These are phyloP conservation scores for Aspergillus sclerotioniger DNA, from an alignment of 495 filamentous ascomycete species.

Conservation along the genomic window DNA sequence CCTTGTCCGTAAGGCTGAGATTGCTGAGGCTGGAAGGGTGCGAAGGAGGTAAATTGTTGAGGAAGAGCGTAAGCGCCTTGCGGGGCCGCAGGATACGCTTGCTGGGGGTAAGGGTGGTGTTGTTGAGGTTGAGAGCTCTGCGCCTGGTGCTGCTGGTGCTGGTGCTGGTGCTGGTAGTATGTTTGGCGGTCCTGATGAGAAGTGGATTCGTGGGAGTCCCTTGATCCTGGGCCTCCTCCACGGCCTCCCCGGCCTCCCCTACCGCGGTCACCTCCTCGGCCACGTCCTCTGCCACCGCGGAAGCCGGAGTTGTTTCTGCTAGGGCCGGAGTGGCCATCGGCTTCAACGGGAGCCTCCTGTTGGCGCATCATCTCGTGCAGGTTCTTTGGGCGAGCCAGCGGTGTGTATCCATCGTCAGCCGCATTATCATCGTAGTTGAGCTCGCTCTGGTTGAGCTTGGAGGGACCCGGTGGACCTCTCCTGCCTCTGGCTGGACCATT, in stretches of 20 bases:
- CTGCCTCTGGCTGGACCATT: slow-evolving; percentile 33
- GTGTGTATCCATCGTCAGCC: slow-evolving; percentile 59
- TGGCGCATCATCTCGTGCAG: slow-evolving; percentile 52
- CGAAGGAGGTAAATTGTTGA: slow-evolving; percentile 34
- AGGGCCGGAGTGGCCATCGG: slow-evolving; percentile 19
- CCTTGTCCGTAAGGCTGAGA: slow-evolving; percentile 32
- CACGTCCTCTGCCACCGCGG: slow-evolving; percentile 41
- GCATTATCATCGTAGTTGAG: slow-evolving; percentile 58
- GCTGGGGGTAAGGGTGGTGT: slow-evolving; percentile 7
- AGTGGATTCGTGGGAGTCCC: slow-evolving; percentile 34
- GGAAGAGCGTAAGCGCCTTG: slow-evolving; percentile 29
- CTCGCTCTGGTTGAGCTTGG: slow-evolving; percentile 42
- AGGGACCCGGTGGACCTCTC: slow-evolving; percentile 32
- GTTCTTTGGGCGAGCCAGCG: slow-evolving; percentile 62
- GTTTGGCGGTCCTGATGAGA: slow-evolving; percentile 40
- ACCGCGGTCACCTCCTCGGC: slow-evolving; percentile 44
- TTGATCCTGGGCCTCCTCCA: slow-evolving; percentile 48
- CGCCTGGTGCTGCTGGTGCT: slow-evolving; percentile 36
- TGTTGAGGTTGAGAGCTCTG: slow-evolving; percentile 22
- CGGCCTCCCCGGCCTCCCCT: slow-evolving; percentile 50
- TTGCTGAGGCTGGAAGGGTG: slow-evolving; percentile 22
- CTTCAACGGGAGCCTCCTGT: slow-evolving; percentile 50
- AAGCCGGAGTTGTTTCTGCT: slow-evolving; percentile 26
- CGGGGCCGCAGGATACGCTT: slow-evolving; percentile 23
- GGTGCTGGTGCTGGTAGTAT: slow-evolving; percentile 24